Evolutionary conservation across 805 yeast genomes (phyloP).

Genomic region (Metschnikowia dekortorum): DNA sequence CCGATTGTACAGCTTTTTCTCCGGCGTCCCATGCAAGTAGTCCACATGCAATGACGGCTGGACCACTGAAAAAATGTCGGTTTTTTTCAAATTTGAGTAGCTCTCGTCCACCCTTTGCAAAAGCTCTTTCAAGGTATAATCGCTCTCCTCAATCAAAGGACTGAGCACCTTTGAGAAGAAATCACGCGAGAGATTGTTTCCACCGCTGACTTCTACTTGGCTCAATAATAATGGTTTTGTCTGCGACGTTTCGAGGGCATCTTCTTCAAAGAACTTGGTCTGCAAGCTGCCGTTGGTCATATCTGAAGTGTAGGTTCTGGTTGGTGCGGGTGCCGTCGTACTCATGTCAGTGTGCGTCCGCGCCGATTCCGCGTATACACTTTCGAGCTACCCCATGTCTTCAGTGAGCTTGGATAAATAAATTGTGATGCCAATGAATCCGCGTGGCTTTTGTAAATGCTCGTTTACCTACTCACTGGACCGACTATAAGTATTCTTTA

Average conservation of each 20-base stretch:
- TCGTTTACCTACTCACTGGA: no score
- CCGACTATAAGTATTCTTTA: no score
- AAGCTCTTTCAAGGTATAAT: constrained; percentile 41
- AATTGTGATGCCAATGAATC: no score
- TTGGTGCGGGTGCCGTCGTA: neutral
- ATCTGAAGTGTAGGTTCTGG: neutral
- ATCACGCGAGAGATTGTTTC: constrained; percentile 40
- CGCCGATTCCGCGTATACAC: neutral
- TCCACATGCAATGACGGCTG: constrained; percentile 39
- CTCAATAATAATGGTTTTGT: constrained; percentile 35
- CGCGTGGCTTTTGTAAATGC: no score
- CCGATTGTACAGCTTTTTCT: constrained; percentile 25
- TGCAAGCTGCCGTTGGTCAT: constrained; percentile 4
- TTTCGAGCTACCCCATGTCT: neutral
- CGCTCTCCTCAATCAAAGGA: constrained; percentile 39
- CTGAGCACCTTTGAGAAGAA: constrained; percentile 44
- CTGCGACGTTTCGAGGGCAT: constrained; percentile 25
- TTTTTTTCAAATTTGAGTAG: constrained; percentile 33
- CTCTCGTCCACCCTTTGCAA: constrained; percentile 29
- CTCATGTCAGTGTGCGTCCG: neutral
- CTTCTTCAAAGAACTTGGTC: constrained; percentile 24
- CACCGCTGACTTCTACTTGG: constrained; percentile 38
- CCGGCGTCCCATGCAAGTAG: constrained; percentile 26
- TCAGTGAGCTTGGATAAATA: no score
- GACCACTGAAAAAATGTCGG: constrained; percentile 44